Evolutionary conservation across 306 rosid species (phyloP).

Genomic region (Glycine soja): DNA sequence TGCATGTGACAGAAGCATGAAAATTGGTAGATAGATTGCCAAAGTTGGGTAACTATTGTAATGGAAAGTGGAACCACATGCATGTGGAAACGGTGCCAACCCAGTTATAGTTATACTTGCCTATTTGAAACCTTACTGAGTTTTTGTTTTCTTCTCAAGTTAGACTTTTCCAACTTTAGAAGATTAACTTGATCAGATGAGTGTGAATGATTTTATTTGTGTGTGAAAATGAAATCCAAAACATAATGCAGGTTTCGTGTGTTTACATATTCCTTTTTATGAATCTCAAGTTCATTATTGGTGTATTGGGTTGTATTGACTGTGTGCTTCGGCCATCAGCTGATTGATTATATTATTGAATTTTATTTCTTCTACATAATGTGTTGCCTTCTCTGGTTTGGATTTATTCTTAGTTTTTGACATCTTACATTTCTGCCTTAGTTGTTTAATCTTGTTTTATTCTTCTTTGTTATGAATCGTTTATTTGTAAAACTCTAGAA

Average conservation of each 20-base stretch:
- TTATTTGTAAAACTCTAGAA: too few relatives aligned
- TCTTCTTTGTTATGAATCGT: background rate
- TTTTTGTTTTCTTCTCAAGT: background rate
- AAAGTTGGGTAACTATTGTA: conserved; percentile 30
- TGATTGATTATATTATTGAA: conserved; percentile 13
- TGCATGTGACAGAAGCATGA: conserved; percentile 26
- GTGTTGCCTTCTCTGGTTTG: background rate
- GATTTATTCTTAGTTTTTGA: conserved; percentile 23
- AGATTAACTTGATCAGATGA: background rate
- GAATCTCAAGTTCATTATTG: background rate
- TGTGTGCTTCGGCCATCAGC: conserved; percentile 13
- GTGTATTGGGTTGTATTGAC: background rate
- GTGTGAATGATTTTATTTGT: conserved; percentile 14
- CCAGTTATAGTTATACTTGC: conserved; percentile 16
- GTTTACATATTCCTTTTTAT: background rate
- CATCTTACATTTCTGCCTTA: background rate
- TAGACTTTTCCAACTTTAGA: background rate
- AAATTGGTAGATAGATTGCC: conserved; percentile 13
- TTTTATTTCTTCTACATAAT: background rate
- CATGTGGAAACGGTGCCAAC: conserved; percentile 1
- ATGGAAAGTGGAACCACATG: conserved; percentile 39
- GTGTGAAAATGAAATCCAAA: background rate
- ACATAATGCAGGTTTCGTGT: conserved; percentile 7
- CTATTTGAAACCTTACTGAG: conserved; percentile 5
- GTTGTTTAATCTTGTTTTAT: conserved; percentile 15